Base-by-base conservation (phyloP, 371 early-diverging fungal genomes). In the Mucor racemosus region DNA sequence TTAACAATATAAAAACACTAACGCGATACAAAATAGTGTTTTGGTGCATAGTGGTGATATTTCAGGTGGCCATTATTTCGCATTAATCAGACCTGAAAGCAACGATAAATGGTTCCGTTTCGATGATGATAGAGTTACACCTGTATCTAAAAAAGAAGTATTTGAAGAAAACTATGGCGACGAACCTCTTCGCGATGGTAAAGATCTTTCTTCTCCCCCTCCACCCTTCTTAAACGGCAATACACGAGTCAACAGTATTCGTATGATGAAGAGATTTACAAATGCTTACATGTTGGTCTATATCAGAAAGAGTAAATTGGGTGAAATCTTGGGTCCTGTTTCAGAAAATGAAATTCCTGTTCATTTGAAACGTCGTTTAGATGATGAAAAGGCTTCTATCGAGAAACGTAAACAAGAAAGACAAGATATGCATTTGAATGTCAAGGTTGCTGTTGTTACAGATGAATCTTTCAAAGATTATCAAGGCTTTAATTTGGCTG, bases 241-340 rank as follows among this genome's bases (percentile, higher is more conserved):
- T 38, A 64, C 64, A 4, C 56, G 62, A 70, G 63, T 69, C n/a
- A 76, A 66, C 53, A 72, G 55, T 42, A 63, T 61, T 39, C 78
- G 85, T 17, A 50, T 65, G 39, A 65, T 75, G 48, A 94, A 91
- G 73, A 89, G 94, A 13, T 94, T 92, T 67, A 95, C 97, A 2
- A 98, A 96, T 72, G 98, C 99, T 1, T 97, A 98, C 82, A 97
- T 98, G 97, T 80, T 97, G 76, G 97, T 97, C 34, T 97, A 98
- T 71, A 86, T 98, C 53, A 90, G 95, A 48, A 90, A 95, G 76
- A 71, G 84, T 15, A 84, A 88, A 65, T 73, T 91, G 62, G 90
- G 89, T 42, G 76, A 85, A 34, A 84, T 97, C 1, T 76, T 97
- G 60, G 83, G 84, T 11, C 90, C 90, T 1, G 81, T 95, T 8